phyloP scores from a whole-genome alignment of 164 flowering plant species.

The Chimonanthus praecox region DNA sequence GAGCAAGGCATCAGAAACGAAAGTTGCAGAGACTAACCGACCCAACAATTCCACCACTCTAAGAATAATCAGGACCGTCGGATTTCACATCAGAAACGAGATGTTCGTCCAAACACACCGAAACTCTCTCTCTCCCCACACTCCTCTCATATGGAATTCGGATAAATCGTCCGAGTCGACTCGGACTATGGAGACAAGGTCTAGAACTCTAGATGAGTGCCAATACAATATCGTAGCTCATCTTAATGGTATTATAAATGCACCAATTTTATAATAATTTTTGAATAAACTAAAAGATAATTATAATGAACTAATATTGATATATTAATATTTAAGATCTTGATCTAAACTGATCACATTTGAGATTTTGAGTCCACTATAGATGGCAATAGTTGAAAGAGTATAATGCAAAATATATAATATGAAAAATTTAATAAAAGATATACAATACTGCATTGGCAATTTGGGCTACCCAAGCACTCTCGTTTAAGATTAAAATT shows the following conservation, averaged over 20 bases:
- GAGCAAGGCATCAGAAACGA: slow-evolving; percentile 84
- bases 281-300: not conserved
- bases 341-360: too few relatives aligned
- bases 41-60: slow-evolving; percentile 16
- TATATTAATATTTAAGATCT: too few relatives aligned
- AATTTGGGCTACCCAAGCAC: too few relatives aligned
- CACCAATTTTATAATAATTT: too few relatives aligned
- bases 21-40: slow-evolving; percentile 97
- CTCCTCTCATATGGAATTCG: too few relatives aligned
- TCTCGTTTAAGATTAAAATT: too few relatives aligned
- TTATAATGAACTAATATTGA: too few relatives aligned
- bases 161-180: slow-evolving; percentile 45
- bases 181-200: slow-evolving; percentile 14
- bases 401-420: too few relatives aligned
- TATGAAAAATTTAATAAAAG: too few relatives aligned
- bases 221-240: slow-evolving; percentile 52
- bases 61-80: slow-evolving; percentile 13
- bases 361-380: too few relatives aligned
- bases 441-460: too few relatives aligned
- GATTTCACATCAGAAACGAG: slow-evolving; percentile 25
- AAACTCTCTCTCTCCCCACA: slow-evolving; percentile 19
- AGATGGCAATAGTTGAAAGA: too few relatives aligned
- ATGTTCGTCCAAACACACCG: slow-evolving; percentile 21
- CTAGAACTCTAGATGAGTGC: slow-evolving; percentile 69
- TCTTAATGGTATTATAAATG: not conserved